Base-by-base conservation (phyloP, 2,329 filamentous ascomycete species). In the Fusarium avenaceum region DNA sequence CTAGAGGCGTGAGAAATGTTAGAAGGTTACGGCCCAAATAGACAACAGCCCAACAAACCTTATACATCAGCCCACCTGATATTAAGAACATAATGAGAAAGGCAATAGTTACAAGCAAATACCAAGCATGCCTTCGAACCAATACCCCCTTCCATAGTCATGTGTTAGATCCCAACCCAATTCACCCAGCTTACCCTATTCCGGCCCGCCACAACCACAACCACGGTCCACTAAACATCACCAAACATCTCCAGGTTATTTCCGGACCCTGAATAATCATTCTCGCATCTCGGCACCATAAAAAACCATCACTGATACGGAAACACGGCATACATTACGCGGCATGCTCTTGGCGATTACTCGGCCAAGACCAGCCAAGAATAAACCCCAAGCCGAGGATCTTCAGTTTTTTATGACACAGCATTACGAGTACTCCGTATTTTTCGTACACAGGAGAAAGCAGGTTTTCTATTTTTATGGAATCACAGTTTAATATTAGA, bases 291-390 rank as follows among this genome's bases (percentile, higher is more conserved):
- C 54, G 28, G 20, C 43, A 47, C 26, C 48, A 45, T 46, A 28
- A 48, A 55, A 55, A 40, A 38, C 50, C 47, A 45, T 64, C 33
- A 43, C 26, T 8, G 26, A 9, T 44, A 39, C 65, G 61, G 61
- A 57, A 69, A 39, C 19, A 50, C 66, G 66, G 66, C 66, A 54
- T 44, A 45, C 17, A 38, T 38, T 38, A 38, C 33, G 33, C 33
- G 33, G 33, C 33, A 38, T n/a, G 17, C 17, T 38, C 33, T 38
- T 38, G 33, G 33, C 33, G 33, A 38, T 38, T 38, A 38, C 33
- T n/a, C 7, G 33, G 33, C 33, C 33, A 38, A 38, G 33, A 38
- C 17, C 7, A n/a, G 33, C 33, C 33, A 38, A 38, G 33, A 38
- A 33, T 33, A 33, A 33, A 7, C 15, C 14, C 30, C 17, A 17